These are phyloP conservation scores for Camellia oleifera DNA, from an alignment of 179 eudicot genomes.

Conservation along the genomic window DNA sequence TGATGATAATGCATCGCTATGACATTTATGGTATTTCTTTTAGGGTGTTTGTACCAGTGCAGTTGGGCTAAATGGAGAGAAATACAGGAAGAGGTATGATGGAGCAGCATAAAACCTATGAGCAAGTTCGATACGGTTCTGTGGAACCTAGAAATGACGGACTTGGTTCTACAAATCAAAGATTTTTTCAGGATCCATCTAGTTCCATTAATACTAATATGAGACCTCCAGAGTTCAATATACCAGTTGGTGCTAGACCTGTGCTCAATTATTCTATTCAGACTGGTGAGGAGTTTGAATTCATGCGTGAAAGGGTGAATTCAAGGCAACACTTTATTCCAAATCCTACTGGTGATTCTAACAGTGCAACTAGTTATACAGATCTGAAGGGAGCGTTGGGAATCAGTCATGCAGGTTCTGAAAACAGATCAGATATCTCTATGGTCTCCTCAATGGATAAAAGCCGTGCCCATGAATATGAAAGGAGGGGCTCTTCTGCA, in stretches of 20 bases:
- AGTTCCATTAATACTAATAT: slow-evolving; percentile 55
- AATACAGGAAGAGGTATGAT: slow-evolving; percentile 25
- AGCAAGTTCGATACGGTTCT: slow-evolving; percentile 40
- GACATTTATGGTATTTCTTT: not conserved
- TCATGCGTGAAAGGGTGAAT: slow-evolving; percentile 83
- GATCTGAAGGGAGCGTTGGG: slow-evolving; percentile 65
- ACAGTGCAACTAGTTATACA: slow-evolving; percentile 35
- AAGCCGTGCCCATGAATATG: slow-evolving; percentile 42
- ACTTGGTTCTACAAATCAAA: slow-evolving; percentile 47
- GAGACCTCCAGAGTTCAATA: slow-evolving; percentile 51
- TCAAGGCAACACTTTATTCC: slow-evolving; percentile 54
- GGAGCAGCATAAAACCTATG: slow-evolving; percentile 48
- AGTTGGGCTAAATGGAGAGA: slow-evolving; percentile 28
- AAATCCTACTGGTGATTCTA: slow-evolving; percentile 47
- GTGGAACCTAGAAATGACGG: slow-evolving; percentile 52
- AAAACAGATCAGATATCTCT: slow-evolving; percentile 57
- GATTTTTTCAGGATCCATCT: slow-evolving; percentile 64
- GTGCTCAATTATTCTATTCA: slow-evolving; percentile 89
- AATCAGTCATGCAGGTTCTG: slow-evolving; percentile 53
- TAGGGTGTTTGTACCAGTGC: not conserved
- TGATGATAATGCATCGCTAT: not conserved
- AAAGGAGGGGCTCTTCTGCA: slow-evolving; percentile 35
- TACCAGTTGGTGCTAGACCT: slow-evolving; percentile 53
- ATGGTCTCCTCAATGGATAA: slow-evolving; percentile 48
- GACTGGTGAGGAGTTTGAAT: slow-evolving; percentile 99